Base-by-base conservation (phyloP, 2,329 filamentous ascomycete genomes). In the Penicillium sp. region DNA sequence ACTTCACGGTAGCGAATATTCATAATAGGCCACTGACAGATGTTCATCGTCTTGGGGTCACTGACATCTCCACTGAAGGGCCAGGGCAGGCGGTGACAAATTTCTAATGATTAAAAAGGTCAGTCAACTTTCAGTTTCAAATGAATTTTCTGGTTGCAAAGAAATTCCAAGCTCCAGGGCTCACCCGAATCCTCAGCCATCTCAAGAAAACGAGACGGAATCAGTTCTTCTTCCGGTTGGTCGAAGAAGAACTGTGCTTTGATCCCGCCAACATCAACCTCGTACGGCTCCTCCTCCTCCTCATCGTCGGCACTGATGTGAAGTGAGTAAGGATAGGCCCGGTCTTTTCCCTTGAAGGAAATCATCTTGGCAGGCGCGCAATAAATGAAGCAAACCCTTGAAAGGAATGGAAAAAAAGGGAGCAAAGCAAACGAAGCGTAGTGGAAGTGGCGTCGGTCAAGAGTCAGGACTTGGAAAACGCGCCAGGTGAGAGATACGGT, bases 1-100 rank as follows among this genome's bases (percentile, higher is more conserved):
- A 64, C 53, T 3, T 52, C 57, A 6, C 55, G 52, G 40, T 58
- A 65, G 9, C 55, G 55, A 32, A 55, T 50, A 33, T 64, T 55
- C 5, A 53, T 38, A 11, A 49, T 49, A 5, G 60, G 55, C 63
- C 60, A 64, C 34, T 41, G 45, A 8, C 39, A 43, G 7, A 59
- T 36, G 38, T 61, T 48, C 7, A 60, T 49, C 6, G 45, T 5
- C 8, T 55, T 50, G n/a, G 46, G 56, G 32, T 63, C 49, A 32
- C 55, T 29, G 18, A 25, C 35, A 5, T 44, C 37, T 8, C 11
- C 9, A 11, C 57, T 54, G 39, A 64, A 64, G 28, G 58, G 47
- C 62, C 62, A 65, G 18, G 54, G 38, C 5, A 48, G 49, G 7
- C 47, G 49, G 13, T 54, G 49, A 5, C 55, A 43, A 32, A 54